Base-by-base conservation (phyloP, 305 asterid genomes). In the Fraxinus baroniana region DNA sequence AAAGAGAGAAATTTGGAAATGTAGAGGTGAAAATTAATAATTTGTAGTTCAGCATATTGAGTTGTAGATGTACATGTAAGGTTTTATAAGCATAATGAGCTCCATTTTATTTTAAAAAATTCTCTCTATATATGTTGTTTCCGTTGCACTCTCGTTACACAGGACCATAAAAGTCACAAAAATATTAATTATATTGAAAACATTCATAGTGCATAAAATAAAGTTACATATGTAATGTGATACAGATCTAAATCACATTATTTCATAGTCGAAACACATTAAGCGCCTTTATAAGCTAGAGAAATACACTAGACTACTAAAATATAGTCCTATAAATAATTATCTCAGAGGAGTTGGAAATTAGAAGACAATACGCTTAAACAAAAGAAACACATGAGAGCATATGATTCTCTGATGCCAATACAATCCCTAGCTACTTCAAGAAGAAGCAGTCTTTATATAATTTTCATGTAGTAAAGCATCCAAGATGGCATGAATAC, bases 401-500 rank as follows among this genome's bases (percentile, higher is more conserved):
- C 2, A 26, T 66, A 4, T 52, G 18, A 52, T 52, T 55, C 3
- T 55, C 64, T 17, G 9, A n/a, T 49, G 2, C 20, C 60, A 13
- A 49, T 55, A 55, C 22, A 55, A 17, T 55, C 64, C 3, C 10
- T n/a, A 55, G 18, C 39, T 36, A 49, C 55, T 9, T 55, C n/a
- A n/a, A n/a, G 5, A 55, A 72, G 57, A 32, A 64, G 13, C 44
- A 64, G 37, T 33, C 20, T n/a, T 0, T 9, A 55, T 8, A 9
- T 72, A 20, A 22, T 60, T 73, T 79, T 85, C 79, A 85, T 75
- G 87, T 60, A 68, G 89, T 83, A 82, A 89, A 94, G 90, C 95
- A 94, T 57, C 98, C 98, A 80, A 92, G 94, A 85, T 92, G 94
- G 89, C 91, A 92, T 13, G 94, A 85, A 83, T 90, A 94, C 84